Percentiles rank a stretch among this genome's conserved stretches.
Conservation (phyloP, 2,329 filamentous ascomycete species). For the Sporothrix globosa region DNA sequence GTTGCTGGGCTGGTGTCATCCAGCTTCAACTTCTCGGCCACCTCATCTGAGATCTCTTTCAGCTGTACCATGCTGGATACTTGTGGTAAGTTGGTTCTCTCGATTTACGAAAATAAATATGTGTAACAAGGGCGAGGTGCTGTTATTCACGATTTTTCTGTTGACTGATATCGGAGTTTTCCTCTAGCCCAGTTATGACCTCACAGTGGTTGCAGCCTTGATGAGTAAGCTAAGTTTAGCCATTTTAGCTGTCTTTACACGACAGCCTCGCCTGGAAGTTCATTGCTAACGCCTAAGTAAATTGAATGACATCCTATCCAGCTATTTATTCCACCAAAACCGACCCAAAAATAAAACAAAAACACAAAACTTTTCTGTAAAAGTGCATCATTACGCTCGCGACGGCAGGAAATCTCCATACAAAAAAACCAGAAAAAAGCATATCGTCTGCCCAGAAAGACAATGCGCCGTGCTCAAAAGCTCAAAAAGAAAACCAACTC, state of each 20-base stretch:
- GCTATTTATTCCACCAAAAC: neutral
- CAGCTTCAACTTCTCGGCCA: slow-evolving; percentile 33
- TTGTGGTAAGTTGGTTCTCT: neutral
- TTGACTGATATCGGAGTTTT: neutral
- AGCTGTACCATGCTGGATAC: slow-evolving; percentile 34
- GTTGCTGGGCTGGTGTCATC: slow-evolving; percentile 2
- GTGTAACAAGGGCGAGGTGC: neutral
- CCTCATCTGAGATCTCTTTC: slow-evolving; percentile 35
- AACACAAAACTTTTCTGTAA: neutral
- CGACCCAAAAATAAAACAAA: neutral
- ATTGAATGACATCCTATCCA: slow-evolving; percentile 14
- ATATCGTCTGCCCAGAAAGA: neutral
- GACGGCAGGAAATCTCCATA: neutral
- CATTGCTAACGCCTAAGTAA: neutral
- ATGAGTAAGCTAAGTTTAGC: neutral
- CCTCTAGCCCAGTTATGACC: slow-evolving; percentile 25
- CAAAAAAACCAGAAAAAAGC: neutral
- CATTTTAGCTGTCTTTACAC: neutral
- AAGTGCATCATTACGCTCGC: neutral
- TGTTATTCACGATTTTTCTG: neutral
- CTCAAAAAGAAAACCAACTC: neutral
- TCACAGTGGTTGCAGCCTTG: neutral
- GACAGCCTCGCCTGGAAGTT: neutral
- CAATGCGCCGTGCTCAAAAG: neutral
- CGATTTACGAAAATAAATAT: neutral